phyloP scores from a whole-genome alignment of 176 grass and related monocot species.

The Poa pratensis region DNA sequence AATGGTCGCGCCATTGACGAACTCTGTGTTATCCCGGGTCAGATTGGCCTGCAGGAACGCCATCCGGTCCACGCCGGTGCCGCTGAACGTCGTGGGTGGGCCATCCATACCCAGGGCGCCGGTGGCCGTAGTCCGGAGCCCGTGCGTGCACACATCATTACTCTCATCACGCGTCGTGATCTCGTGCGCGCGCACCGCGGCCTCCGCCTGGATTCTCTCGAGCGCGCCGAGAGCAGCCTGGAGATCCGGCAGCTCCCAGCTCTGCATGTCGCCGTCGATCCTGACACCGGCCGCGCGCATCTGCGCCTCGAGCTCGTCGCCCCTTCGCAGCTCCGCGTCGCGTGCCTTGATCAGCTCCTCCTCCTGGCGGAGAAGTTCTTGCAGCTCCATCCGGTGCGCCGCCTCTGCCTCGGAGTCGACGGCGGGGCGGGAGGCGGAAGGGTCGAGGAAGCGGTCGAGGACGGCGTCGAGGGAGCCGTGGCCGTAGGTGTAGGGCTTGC shows the following conservation, averaged over 20 bases:
- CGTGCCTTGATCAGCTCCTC: constrained; percentile 1
- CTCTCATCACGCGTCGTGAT: constrained; percentile 89
- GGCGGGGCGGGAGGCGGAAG: too few relatives aligned
- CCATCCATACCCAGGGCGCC: constrained; percentile 88
- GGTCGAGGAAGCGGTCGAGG: constrained; percentile 31
- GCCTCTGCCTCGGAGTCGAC: too few relatives aligned
- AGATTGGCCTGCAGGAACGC: constrained; percentile 86
- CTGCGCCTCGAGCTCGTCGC: constrained; percentile 36
- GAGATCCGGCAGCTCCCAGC: constrained; percentile 14
- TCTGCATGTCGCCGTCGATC: constrained; percentile 14
- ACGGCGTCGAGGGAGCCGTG: constrained; percentile 22
- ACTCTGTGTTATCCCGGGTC: constrained; percentile 80
- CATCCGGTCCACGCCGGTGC: constrained; percentile 75
- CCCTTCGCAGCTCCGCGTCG: constrained; percentile 25
- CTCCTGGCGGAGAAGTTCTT: constrained; percentile 12
- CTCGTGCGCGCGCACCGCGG: constrained; percentile 31
- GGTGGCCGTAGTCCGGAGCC: constrained; percentile 66
- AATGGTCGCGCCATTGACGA: constrained; percentile 73
- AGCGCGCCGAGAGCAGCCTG: constrained; percentile 27
- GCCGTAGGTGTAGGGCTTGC: constrained; percentile 14
- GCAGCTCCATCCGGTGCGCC: background rate
- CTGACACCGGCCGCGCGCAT: constrained; percentile 28
- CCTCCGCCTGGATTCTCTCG: constrained; percentile 43
- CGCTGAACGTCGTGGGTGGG: constrained; percentile 91
- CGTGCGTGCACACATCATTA: constrained; percentile 84